Evolutionary conservation across 2,329 filamentous ascomycete species (phyloP).

Genomic region (Pseudogymnoascus sp.): DNA sequence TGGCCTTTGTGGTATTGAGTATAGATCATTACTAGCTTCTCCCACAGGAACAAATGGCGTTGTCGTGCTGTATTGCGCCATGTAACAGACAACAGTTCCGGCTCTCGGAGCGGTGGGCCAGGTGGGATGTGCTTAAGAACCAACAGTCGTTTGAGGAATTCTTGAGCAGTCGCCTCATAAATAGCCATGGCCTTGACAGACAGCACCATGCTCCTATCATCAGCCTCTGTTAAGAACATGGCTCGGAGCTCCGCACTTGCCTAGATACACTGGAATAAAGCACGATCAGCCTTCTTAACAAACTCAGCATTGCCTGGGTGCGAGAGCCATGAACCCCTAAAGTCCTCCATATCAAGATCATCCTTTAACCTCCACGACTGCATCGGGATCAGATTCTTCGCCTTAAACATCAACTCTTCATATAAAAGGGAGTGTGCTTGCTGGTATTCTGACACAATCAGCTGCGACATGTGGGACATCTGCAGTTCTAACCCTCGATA

Average conservation of each 20-base stretch:
- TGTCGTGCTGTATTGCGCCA: conserved; percentile 12
- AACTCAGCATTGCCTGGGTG: conserved; percentile 14
- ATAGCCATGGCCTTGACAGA: conserved; percentile 10
- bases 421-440: conserved; percentile 12
- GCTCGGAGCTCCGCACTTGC: conserved; percentile 9
- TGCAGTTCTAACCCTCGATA: conserved; percentile 13
- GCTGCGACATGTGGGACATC: conserved; percentile 11
- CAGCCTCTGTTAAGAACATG: conserved; percentile 13
- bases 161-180: conserved; percentile 13
- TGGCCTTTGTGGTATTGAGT: conserved; percentile 17
- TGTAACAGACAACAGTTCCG: conserved; percentile 13
- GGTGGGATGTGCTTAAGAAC: conserved; percentile 9
- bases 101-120: conserved; percentile 8
- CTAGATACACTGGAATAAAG: conserved; percentile 11
- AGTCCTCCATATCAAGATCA: conserved; percentile 14
- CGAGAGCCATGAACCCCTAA: conserved; percentile 12
- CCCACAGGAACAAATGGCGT: conserved; percentile 10
- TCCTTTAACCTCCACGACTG: conserved; percentile 14
- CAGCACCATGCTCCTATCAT: conserved; percentile 5
- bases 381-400: conserved; percentile 9
- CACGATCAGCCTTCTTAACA: conserved; percentile 7
- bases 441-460: conserved; percentile 15
- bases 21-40: conserved; percentile 18
- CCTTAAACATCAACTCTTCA: conserved; percentile 14
- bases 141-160: conserved; percentile 14